Base-by-base conservation (phyloP, 352 stramenopile genomes). In the Pythium phragmiticola region DNA sequence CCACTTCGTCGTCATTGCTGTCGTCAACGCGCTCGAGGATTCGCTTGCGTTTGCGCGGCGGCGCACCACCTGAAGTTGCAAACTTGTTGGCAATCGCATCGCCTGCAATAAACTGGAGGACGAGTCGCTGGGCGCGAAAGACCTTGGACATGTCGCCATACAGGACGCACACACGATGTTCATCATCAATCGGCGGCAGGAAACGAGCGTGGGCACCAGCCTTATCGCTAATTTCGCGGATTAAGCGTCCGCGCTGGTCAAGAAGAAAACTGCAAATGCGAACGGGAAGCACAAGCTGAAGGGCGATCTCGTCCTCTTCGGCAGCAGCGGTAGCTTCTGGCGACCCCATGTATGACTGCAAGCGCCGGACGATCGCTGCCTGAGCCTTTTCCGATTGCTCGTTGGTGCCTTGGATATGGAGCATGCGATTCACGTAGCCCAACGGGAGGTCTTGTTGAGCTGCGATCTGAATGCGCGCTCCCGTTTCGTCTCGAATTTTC, bases 381-480 rank as follows among this genome's bases (percentile, higher is more conserved):
- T 60, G 50, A 11, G 80, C 80, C 28, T 75, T 72, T 41, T 87
- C 72, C 17, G 74, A 60, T 47, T 90, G 76, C 21, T 78, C 65
- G 13, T n/a, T 50, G 7, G 49, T 76, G 37, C 83, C 83, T 69
- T 89, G 80, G 12, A 92, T 70, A 53, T 92, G 83, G 13, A 90
- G 57, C 33, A 80, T 77, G 19, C 78, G 77, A 64, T 90, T 90
- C 12, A 87, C 26, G 47, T 77, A 78, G 53, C 83, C 83, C 2
- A 92, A 41, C 0, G 83, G 79, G n/a, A 89, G 36, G 34, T 81
- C 62, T 9, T 88, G 72, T 3, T 74, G 51, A 2, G 70, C 68
- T 43, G 79, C 71, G 59, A 90, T 76, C 62, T 90, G 80, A 46
- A 92, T 59, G 3, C 79, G 72, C 7, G 76, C 80, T 26, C 83